phyloP scores from a whole-genome alignment of 805 yeast genomes.

The Metschnikowia continentalis region DNA sequence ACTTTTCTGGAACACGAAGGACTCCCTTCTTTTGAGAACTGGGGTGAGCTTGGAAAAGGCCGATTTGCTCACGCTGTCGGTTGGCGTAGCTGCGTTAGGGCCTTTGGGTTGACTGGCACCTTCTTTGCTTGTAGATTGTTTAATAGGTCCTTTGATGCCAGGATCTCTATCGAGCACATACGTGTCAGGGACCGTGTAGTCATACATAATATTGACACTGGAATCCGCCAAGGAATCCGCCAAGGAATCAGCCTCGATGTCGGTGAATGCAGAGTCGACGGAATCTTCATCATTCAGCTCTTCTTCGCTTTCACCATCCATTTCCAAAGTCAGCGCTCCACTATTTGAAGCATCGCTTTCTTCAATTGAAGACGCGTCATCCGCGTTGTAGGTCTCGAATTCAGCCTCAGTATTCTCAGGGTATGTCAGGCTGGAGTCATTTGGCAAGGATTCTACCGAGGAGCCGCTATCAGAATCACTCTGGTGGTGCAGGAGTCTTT shows the following conservation, averaged over 20 bases:
- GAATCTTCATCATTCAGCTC: conserved; percentile 26
- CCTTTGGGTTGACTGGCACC: conserved; percentile 1
- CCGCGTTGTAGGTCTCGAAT: background rate
- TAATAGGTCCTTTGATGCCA: background rate
- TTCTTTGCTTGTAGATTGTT: background rate
- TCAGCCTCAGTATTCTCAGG: background rate
- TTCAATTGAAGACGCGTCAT: background rate
- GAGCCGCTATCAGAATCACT: conserved; percentile 12
- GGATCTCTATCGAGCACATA: conserved; percentile 10
- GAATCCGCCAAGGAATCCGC: conserved; percentile 34
- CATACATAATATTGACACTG: conserved; percentile 16
- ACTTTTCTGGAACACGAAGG: conserved; percentile 13
- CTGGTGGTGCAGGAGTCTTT: background rate
- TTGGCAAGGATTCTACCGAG: background rate
- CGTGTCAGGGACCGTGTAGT: conserved; percentile 17
- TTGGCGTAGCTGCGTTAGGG: background rate
- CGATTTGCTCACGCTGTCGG: background rate
- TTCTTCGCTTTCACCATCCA: conserved; percentile 19
- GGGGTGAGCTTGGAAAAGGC: conserved; percentile 3
- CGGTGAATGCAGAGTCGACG: conserved; percentile 42
- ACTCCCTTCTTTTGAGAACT: conserved; percentile 6
- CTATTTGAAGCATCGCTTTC: background rate
- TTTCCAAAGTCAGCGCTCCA: conserved; percentile 2
- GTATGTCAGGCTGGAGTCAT: background rate
- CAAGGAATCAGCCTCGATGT: conserved; percentile 38